Evolutionary conservation across 1,139 yeast species (phyloP), one percentile per base, ranked within the genome.

Genomic region (Blastobotrys indianensis): DNA sequence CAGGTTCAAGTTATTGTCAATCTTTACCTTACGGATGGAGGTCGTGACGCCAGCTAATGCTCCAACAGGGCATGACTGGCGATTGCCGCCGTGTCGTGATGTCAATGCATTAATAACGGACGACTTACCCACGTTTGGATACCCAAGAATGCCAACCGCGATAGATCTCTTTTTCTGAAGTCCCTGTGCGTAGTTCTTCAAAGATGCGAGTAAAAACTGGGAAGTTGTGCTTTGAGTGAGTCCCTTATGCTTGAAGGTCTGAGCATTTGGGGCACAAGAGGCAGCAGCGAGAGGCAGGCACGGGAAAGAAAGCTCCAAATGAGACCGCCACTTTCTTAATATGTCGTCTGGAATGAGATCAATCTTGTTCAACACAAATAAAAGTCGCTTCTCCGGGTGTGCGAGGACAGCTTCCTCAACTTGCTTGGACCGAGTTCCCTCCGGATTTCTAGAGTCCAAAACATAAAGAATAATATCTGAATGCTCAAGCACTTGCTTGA

Each of bases 21-120:
- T 77, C 68, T 92, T 92, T 50, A 92, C 88, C 66, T 88, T 95
- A 68, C 97, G 80, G 65, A 92, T 72, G 2, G 92, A 73, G 1
- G 96, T 90, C 29, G 98, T 92, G 33, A 92, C 92, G 64, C 98
- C 98, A 3, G 99, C 97, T 68, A 85, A 94, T 60, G 94, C 94
- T 39, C 98, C 99, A 31, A 86, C 95, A 11, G 98, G 97, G 64
- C 98, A 92, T 9, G 92, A 94, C 38, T 79, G 71, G 32, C 54
- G 54, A 33, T 54, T 52, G 23, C 75, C 70, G 44, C 92, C 88
- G 61, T 86, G 94, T 68, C 95, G 82, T 46, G 85, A 76, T 9
- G 94, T 82, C 53, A 92, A 74, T 3, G 95, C 86, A 64, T 92
- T 92, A 61, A 92, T 90, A 9, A 97, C 90, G 9, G 97, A 88